These are phyloP conservation scores for Hypoxylon fuscum DNA, from an alignment of 495 filamentous ascomycete genomes.

Conservation along the genomic window DNA sequence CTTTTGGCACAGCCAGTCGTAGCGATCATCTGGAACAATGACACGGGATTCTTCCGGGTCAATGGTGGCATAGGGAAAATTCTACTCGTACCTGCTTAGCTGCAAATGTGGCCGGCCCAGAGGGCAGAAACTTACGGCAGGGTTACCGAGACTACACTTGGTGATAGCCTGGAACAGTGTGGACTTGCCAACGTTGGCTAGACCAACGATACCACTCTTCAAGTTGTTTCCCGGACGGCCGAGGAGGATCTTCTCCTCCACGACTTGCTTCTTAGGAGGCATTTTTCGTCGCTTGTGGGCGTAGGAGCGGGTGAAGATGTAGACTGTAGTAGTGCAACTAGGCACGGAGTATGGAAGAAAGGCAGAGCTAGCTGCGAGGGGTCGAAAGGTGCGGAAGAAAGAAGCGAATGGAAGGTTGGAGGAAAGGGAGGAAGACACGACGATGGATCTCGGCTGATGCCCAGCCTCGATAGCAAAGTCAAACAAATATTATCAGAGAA, in stretches of 20 bases:
- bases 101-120: conserved; percentile 16
- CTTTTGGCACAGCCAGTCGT: conserved; percentile 93
- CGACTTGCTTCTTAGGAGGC: conserved; percentile 79
- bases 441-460: conserved; percentile 47
- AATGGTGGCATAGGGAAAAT: conserved; percentile 99
- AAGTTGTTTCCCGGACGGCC: conserved; percentile 97
- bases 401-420: conserved; percentile 62
- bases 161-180: conserved; percentile 99
- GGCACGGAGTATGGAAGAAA: conserved; percentile 46
- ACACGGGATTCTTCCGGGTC: conserved; percentile 98
- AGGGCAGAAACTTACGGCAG: conserved; percentile 70
- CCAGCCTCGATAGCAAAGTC: conserved; percentile 40
- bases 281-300: conserved; percentile 69
- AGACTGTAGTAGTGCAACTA: conserved; percentile 54
- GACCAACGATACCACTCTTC: conserved; percentile 99
- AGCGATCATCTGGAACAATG: conserved; percentile 95
- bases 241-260: conserved; percentile 82
- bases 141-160: conserved; percentile 96
- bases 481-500: conserved; percentile 29
- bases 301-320: conserved; percentile 59
- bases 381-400: conserved; percentile 59
- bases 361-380: conserved; percentile 72
- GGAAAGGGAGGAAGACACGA: conserved; percentile 57
- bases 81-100: conserved; percentile 59
- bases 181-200: conserved; percentile 99